phyloP scores from a whole-genome alignment of 2,329 filamentous ascomycete genomes.

The Fusarium sambucinum region DNA sequence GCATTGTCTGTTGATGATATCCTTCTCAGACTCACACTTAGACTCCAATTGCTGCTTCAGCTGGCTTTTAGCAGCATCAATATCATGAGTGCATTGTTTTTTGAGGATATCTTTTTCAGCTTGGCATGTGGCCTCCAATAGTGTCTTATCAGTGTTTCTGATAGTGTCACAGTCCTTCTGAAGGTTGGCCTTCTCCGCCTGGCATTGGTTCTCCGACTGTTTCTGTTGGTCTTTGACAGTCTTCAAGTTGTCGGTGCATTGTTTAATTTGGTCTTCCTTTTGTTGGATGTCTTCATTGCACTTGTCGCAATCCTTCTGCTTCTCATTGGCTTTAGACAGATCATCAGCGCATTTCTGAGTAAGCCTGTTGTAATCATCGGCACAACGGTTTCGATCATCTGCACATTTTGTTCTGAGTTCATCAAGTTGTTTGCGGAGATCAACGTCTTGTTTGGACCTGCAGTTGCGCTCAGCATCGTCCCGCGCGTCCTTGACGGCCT shows the following conservation, averaged over 20 bases:
- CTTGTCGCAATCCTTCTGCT: background rate
- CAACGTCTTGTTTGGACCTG: conserved; percentile 1
- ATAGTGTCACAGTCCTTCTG: background rate
- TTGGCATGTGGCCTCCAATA: background rate
- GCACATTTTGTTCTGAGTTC: background rate
- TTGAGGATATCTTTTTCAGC: conserved; percentile 4
- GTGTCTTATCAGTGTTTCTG: background rate
- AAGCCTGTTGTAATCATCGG: background rate
- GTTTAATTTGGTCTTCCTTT: background rate
- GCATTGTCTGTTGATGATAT: background rate
- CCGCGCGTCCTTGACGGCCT: background rate
- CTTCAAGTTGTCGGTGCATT: background rate
- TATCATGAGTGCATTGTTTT: background rate
- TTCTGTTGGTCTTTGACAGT: background rate
- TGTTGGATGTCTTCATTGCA: background rate
- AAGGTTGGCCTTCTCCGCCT: background rate
- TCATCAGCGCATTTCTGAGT: background rate
- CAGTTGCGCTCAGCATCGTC: background rate
- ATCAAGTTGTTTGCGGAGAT: background rate
- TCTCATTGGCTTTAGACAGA: background rate
- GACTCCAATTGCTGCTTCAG: background rate
- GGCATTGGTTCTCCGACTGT: background rate
- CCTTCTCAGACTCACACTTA: background rate
- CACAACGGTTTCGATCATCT: background rate
- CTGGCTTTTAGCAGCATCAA: background rate